These are phyloP conservation scores for Schoenoplectus tabernaemontani DNA, from an alignment of 202 grass and related monocot genomes.

Conservation along the genomic window DNA sequence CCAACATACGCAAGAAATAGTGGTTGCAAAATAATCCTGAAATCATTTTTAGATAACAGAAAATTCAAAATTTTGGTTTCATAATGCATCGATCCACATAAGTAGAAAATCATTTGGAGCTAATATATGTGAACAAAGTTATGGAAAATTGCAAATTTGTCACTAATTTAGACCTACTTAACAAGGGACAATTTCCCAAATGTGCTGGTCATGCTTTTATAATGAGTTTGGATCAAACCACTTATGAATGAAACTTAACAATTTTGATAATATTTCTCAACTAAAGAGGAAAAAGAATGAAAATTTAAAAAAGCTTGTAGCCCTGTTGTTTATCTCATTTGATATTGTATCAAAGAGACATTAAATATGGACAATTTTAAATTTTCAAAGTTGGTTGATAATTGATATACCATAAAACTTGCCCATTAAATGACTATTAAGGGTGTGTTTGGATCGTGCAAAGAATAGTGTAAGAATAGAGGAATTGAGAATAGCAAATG, in stretches of 20 bases:
- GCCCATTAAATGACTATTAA: too few species aligned
- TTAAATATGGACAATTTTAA: background rate
- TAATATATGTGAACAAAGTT: background rate
- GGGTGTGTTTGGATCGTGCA: too few species aligned
- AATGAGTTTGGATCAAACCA: background rate
- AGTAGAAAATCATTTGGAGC: background rate
- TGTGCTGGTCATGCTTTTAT: background rate
- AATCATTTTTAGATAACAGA: slow-evolving; percentile 22
- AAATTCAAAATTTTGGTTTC: slow-evolving; percentile 10
- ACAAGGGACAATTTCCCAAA: background rate
- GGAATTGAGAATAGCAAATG: too few species aligned
- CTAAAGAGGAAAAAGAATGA: background rate
- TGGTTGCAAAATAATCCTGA: slow-evolving; percentile 88
- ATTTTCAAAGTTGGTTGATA: background rate
- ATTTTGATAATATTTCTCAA: background rate
- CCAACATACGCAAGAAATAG: slow-evolving; percentile 87
- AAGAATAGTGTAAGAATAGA: too few species aligned
- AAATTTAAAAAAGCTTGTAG: background rate
- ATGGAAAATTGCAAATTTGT: background rate
- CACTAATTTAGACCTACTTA: background rate
- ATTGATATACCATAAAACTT: background rate
- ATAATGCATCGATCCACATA: background rate
- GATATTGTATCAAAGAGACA: background rate
- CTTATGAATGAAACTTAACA: background rate
- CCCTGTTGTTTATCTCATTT: background rate